Evolutionary conservation across 176 grass and related monocot genomes (phyloP).

Genomic region (Phyllostachys edulis): DNA sequence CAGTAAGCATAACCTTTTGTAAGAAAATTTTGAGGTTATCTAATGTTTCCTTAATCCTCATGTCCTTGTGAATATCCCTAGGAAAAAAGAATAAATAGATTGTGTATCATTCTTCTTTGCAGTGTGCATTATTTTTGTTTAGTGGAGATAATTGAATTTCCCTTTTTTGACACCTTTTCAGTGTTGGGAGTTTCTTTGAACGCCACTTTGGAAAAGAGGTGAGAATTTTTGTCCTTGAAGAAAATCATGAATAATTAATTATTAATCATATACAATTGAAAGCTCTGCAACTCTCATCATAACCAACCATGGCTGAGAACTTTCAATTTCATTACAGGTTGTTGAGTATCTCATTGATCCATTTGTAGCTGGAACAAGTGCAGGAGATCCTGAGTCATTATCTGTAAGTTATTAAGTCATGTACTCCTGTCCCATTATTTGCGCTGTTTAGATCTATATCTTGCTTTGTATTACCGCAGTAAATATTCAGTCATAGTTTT

Average conservation of each 20-base stretch:
- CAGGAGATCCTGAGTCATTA: conserved; percentile 85
- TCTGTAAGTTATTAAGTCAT: conserved; percentile 60
- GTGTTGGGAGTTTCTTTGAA: conserved; percentile 81
- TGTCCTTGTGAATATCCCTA: neutral
- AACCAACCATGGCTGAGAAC: conserved; percentile 15
- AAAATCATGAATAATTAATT: conserved; percentile 22
- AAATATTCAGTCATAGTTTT: neutral
- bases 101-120: neutral
- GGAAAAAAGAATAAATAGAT: neutral
- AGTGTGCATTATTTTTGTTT: conserved; percentile 15
- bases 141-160: conserved; percentile 32
- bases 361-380: conserved; percentile 97
- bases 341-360: conserved; percentile 96
- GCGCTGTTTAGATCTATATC: neutral
- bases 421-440: conserved; percentile 8
- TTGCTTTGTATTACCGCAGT: neutral
- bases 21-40: conserved; percentile 4
- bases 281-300: conserved; percentile 13
- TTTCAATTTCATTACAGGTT: conserved; percentile 54
- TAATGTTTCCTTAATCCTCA: neutral
- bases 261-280: conserved; percentile 26
- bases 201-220: conserved; percentile 97
- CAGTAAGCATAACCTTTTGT: neutral
- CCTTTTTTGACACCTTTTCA: conserved; percentile 43
- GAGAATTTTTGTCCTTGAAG: conserved; percentile 6